Conservation (phyloP, 345 rosid species). For the Gossypioides kirkii region DNA sequence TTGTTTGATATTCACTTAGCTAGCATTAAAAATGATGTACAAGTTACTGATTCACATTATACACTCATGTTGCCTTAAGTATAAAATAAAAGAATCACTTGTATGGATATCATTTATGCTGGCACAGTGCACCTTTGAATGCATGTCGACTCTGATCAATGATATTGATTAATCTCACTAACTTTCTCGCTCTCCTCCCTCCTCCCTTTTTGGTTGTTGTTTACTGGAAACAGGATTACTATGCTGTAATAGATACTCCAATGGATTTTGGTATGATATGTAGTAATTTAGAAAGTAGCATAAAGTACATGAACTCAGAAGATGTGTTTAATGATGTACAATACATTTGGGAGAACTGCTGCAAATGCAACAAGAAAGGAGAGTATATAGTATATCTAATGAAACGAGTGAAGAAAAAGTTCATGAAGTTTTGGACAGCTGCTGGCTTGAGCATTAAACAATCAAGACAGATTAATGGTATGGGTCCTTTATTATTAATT, state of each 20-base stretch:
- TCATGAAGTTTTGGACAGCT: constrained; percentile 54
- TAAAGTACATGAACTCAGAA: constrained; percentile 45
- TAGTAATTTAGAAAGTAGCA: constrained; percentile 41
- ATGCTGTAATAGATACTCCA: constrained; percentile 47
- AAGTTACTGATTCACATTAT: background rate
- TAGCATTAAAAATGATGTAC: background rate
- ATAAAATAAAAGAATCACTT: no score
- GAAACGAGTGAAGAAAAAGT: constrained; percentile 58
- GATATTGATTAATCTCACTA: background rate
- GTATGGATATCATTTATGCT: background rate
- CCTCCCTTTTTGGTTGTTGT: constrained; percentile 4
- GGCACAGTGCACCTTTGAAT: background rate
- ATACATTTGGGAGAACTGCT: constrained; percentile 54
- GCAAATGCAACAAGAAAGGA: constrained; percentile 51
- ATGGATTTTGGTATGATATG: constrained; percentile 63
- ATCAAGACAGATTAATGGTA: constrained; percentile 29
- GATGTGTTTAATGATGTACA: constrained; percentile 52
- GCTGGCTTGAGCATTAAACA: constrained; percentile 42
- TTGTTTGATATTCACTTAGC: background rate
- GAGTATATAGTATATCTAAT: constrained; percentile 56
- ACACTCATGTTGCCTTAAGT: background rate
- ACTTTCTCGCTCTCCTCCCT: background rate
- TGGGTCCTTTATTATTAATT: background rate
- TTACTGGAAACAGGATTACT: constrained; percentile 39
- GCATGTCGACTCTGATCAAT: background rate